A percentile compares a stretch with the other conserved stretches of the same genome.
These are phyloP conservation scores for Colletotrichum phormii DNA, from an alignment of 2,329 filamentous ascomycete species.

Conservation along the genomic window DNA sequence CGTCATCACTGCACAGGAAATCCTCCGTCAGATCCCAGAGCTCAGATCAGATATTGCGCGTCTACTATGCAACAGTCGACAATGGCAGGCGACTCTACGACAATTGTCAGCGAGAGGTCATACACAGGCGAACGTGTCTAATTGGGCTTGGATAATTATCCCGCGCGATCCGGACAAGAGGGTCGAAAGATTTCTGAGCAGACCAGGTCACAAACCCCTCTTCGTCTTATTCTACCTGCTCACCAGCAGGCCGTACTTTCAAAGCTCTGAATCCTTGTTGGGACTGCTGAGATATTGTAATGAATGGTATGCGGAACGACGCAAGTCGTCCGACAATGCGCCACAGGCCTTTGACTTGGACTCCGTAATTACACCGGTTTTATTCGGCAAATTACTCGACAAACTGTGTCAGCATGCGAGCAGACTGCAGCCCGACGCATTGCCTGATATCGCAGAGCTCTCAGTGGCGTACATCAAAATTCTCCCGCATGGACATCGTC, in stretches of 20 bases:
- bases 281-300: slow-evolving; percentile 27
- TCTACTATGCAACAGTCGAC: neutral
- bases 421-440: slow-evolving; percentile 43
- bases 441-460: slow-evolving; percentile 45
- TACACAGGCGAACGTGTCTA: neutral
- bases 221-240: slow-evolving; percentile 34
- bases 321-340: neutral
- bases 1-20: slow-evolving; percentile 27
- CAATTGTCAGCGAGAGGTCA: slow-evolving; percentile 4
- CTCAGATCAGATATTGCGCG: slow-evolving; percentile 7
- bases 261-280: slow-evolving; percentile 10
- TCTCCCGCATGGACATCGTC: slow-evolving; percentile 36
- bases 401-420: slow-evolving; percentile 26
- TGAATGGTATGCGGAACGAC: slow-evolving; percentile 15
- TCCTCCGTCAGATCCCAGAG: slow-evolving; percentile 7
- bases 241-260: neutral
- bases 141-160: slow-evolving; percentile 28
- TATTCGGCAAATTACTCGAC: slow-evolving; percentile 8
- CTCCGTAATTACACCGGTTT: neutral
- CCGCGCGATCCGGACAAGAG: slow-evolving; percentile 17
- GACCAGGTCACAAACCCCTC: slow-evolving; percentile 16
- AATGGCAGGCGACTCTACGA: neutral
- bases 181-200: slow-evolving; percentile 16
- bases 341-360: neutral
- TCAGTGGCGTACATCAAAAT: slow-evolving; percentile 44